Conservation (phyloP, 208 protist genomes). For the Crithidia fasciculata region DNA sequence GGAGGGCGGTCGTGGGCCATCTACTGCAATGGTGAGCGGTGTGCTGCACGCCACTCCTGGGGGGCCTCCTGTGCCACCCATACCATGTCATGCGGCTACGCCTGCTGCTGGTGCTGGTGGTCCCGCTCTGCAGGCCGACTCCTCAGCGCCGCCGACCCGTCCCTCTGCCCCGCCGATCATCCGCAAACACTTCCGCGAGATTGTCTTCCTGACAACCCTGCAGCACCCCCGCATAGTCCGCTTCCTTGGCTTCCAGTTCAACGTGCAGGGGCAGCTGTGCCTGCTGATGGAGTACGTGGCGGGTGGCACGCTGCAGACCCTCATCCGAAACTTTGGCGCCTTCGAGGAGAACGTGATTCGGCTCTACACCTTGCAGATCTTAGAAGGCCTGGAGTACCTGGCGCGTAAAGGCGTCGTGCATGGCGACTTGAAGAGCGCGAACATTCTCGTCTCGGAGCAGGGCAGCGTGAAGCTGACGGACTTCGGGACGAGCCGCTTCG, state of each 20-base stretch:
- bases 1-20: not conserved
- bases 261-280: constrained; percentile 50
- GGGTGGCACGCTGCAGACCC: constrained; percentile 81
- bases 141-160: not conserved
- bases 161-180: constrained; percentile 29
- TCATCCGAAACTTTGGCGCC: constrained; percentile 83
- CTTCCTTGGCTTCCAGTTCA: constrained; percentile 81
- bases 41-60: too few relatives aligned
- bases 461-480: constrained; percentile 91
- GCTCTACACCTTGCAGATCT: constrained; percentile 85
- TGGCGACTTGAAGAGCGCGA: constrained; percentile 89
- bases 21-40: constrained; percentile 1
- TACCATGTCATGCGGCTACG: too few relatives aligned
- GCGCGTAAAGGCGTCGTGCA: constrained; percentile 70
- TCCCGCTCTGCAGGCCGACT: too few relatives aligned
- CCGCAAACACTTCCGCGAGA: constrained; percentile 66
- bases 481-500: constrained; percentile 85
- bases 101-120: too few relatives aligned
- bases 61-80: too few relatives aligned
- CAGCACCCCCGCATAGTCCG: constrained; percentile 81
- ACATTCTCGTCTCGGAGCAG: constrained; percentile 81
- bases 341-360: constrained; percentile 88
- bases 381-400: constrained; percentile 89
- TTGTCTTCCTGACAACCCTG: constrained; percentile 78
- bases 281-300: constrained; percentile 93